Evolutionary conservation across 2,329 filamentous ascomycete species (phyloP).

Genomic region (Ophiostoma perfectum): DNA sequence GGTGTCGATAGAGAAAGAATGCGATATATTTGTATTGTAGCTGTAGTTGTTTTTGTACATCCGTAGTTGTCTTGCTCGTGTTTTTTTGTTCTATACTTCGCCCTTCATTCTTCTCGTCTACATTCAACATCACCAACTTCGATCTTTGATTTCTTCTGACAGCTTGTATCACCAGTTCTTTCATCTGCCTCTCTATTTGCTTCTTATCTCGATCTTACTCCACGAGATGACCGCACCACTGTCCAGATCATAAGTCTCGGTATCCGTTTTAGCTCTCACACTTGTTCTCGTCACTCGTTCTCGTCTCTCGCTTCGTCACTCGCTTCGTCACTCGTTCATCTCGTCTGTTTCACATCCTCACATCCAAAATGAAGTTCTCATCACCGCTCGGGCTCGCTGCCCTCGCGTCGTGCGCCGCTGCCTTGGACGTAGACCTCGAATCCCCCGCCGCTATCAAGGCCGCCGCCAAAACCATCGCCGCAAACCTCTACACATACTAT

Average conservation of each 20-base stretch:
- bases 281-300: not conserved
- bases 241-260: not conserved
- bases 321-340: not conserved
- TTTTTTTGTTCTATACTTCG: not conserved
- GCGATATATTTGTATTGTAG: not conserved
- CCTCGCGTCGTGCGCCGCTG: not conserved
- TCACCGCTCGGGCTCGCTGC: not conserved
- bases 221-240: not conserved
- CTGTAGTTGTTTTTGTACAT: not conserved
- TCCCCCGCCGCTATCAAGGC: conserved; percentile 40
- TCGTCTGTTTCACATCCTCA: not conserved
- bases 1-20: not conserved
- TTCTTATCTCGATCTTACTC: not conserved
- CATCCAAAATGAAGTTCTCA: conserved; percentile 19
- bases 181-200: not conserved
- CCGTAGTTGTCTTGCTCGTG: conserved; percentile 1
- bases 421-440: conserved; percentile 25
- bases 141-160: not conserved
- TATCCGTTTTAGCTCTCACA: not conserved
- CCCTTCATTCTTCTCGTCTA: not conserved
- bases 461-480: conserved; percentile 42
- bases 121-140: not conserved
- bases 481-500: conserved; percentile 48
- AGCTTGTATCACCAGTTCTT: no score
- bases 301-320: not conserved